Evolutionary conservation across 1,284 basidiomycete genomes (phyloP).

Genomic region (Cutaneotrichosporon cyanovorans): DNA sequence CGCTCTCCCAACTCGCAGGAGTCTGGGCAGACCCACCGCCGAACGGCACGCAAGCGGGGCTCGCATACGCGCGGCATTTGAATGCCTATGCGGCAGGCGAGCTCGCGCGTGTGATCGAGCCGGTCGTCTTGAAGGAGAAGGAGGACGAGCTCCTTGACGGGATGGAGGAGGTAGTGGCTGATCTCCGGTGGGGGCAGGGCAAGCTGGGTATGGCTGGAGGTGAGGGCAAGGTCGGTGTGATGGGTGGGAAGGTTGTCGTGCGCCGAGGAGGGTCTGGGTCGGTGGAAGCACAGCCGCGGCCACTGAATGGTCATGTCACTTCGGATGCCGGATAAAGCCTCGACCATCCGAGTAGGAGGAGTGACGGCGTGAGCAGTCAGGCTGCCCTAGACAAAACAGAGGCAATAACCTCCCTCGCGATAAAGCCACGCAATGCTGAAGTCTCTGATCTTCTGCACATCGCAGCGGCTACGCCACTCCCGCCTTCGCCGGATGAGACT

Average conservation of each 20-base stretch:
- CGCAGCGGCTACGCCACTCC: slow-evolving; percentile 5
- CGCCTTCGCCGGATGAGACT: slow-evolving; percentile 1
- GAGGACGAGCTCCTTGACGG: slow-evolving; percentile 10
- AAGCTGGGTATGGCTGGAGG: neutral
- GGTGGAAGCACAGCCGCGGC: no score
- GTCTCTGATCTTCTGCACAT: neutral
- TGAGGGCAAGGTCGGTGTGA: neutral
- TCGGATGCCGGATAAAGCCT: no score
- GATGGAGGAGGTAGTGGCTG: slow-evolving; percentile 8
- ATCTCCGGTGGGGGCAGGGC: neutral
- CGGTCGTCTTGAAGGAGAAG: neutral
- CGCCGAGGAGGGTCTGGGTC: neutral
- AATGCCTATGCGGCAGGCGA: neutral
- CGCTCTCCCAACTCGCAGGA: slow-evolving; percentile 31
- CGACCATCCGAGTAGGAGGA: no score
- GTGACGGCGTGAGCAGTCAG: no score
- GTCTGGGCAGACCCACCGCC: slow-evolving; percentile 22
- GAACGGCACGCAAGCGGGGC: neutral
- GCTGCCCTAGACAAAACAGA: no score
- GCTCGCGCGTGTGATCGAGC: slow-evolving; percentile 3
- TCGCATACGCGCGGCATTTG: neutral
- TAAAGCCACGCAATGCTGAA: no score
- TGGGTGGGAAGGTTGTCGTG: no score
- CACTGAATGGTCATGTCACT: no score
- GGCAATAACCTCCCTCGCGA: no score